These are phyloP conservation scores for Artemisia tridentata DNA, from an alignment of 129 eudicot genomes.

Conservation along the genomic window DNA sequence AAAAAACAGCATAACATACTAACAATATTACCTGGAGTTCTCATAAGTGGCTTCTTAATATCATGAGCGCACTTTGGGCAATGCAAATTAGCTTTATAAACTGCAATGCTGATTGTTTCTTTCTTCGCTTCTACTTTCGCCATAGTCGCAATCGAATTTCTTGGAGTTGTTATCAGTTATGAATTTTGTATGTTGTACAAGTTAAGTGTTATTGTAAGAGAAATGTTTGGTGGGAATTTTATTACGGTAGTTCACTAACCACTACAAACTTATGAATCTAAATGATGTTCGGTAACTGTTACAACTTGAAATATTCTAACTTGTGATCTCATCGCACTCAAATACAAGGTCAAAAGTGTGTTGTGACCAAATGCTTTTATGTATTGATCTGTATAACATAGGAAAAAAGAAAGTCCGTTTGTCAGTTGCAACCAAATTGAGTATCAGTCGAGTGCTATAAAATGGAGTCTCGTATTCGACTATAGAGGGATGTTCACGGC, in stretches of 20 bases:
- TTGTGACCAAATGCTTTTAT: not conserved
- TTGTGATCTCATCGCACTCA: constrained; percentile 30
- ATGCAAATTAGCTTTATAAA: constrained; percentile 74
- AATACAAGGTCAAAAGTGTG: constrained; percentile 30
- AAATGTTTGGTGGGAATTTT: constrained; percentile 49
- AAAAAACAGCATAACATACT: not conserved
- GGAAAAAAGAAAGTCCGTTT: too few species aligned
- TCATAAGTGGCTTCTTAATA: constrained; percentile 67
- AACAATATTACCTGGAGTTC: constrained; percentile 53
- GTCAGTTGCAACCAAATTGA: too few species aligned
- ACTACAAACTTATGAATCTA: constrained; percentile 32
- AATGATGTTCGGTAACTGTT: constrained; percentile 31
- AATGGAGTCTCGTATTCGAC: too few species aligned
- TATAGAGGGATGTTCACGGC: too few species aligned
- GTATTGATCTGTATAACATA: too few species aligned
- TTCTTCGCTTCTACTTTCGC: constrained; percentile 46
- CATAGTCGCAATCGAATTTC: constrained; percentile 10
- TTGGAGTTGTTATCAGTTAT: constrained; percentile 7
- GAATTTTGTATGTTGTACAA: constrained; percentile 3
- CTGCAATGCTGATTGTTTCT: constrained; percentile 53
- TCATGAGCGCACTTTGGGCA: constrained; percentile 94
- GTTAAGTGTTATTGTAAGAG: constrained; percentile 20
- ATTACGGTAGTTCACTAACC: constrained; percentile 56
- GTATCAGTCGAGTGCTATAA: too few species aligned
- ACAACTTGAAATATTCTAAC: constrained; percentile 28